Evolutionary conservation across 1,284 basidiomycete genomes (phyloP), one percentile per base, ranked within the genome.

Genomic region (Fomitopsis schrenkii): DNA sequence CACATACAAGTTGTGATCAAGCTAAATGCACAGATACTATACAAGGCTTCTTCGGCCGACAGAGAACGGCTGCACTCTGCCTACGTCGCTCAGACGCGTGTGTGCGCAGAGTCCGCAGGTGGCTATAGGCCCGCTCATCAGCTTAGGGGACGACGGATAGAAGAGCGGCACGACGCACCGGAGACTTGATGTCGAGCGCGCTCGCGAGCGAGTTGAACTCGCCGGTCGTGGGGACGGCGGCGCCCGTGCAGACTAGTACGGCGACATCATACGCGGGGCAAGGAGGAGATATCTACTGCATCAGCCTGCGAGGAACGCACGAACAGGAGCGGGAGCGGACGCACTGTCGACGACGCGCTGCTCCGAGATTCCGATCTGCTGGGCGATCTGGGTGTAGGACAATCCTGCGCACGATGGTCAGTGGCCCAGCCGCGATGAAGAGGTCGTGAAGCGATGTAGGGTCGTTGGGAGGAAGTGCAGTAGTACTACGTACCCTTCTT

Each of bases 161-260:
- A 45, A 45, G 42, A 22, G 44, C 33, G 30, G 17, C 14, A 54
- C 3, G 52, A 72, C 79, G 63, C 63, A 82, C 81, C 17, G 72
- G 28, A 12, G 66, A 62, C 26, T 71, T 75, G 68, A 88, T 80
- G 53, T 70, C 75, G 44, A 88, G 75, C 8, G 69, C 80, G 0
- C 22, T 30, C 0, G 84, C 82, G 63, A 89, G 78, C 19, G 74
- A 73, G 59, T 77, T 71, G 73, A 86, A 88, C 71, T 89, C 86
- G 0, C 66, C 69, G 6, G 73, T 65, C 17, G 81, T 85, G 14
- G 87, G 80, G 59, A 69, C 77, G 1, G 33, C 50, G 4, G 55
- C 68, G 17, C 82, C 84, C 10, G 79, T 80, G 75, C 84, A 80
- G 67, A 88, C 87, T 89, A 59, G 26, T 36, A 15, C 26, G 10